phyloP scores from a whole-genome alignment of 2,329 filamentous ascomycete species.

The Teratosphaeria destructans region DNA sequence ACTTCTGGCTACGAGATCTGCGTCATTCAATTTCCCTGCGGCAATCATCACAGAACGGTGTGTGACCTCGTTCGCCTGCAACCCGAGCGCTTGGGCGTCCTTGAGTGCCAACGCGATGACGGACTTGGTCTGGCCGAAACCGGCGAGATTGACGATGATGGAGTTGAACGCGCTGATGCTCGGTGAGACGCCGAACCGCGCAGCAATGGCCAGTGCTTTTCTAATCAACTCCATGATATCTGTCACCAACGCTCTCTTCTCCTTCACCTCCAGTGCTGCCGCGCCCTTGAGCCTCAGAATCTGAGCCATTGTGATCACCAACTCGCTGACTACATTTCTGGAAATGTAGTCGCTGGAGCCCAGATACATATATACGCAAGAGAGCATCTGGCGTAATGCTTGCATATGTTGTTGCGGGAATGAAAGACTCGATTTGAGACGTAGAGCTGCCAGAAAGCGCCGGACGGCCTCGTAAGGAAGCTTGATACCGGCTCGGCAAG shows the following conservation, averaged over 20 bases:
- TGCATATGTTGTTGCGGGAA: constrained; percentile 7
- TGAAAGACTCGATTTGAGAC: constrained; percentile 9
- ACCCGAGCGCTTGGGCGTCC: constrained; percentile 17
- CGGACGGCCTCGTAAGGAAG: constrained; percentile 25
- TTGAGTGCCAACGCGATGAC: constrained; percentile 20
- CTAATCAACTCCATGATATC: constrained; percentile 17
- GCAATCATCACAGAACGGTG: constrained; percentile 24
- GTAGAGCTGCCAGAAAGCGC: constrained; percentile 25
- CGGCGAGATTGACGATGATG: constrained; percentile 28
- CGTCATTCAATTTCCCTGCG: constrained; percentile 24
- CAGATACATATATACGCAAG: constrained; percentile 32
- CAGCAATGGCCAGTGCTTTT: constrained; percentile 21
- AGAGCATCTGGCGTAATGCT: constrained; percentile 29
- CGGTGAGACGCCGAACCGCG: constrained; percentile 17
- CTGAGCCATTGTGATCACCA: constrained; percentile 26
- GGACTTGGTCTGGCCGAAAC: constrained; percentile 19
- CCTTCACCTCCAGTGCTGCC: constrained; percentile 5
- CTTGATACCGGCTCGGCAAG: constrained; percentile 35
- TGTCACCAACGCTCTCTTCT: constrained; percentile 13
- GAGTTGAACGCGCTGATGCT: constrained; percentile 26
- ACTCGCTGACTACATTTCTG: constrained; percentile 27
- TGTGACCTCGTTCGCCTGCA: constrained; percentile 24
- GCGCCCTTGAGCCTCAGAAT: constrained; percentile 17
- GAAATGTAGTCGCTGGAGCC: constrained; percentile 29
- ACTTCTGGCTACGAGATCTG: constrained; percentile 13